Base-by-base conservation (phyloP, 192 early-diverging fungal species). In the Backusella westeae region DNA sequence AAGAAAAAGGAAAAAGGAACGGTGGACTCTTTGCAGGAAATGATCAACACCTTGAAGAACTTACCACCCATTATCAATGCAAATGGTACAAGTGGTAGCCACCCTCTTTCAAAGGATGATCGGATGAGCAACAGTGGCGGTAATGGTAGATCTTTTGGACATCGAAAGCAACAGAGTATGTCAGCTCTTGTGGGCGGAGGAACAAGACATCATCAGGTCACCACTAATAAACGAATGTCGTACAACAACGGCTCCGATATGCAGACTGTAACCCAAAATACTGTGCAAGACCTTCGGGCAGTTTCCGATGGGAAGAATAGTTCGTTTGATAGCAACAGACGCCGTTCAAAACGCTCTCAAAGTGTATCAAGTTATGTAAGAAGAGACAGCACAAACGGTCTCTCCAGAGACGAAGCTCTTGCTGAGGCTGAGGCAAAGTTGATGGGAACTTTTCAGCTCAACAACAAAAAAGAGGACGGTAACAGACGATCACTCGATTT, bases 31-130 rank as follows among this genome's bases (percentile, higher is more conserved):
- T 52, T 89, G 39, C 83, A 85, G 65, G 78, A 85, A 46, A 87
- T 87, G 42, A 89, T 89, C 68, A 84, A 80, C 32, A 83, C 79
- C 34, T 76, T 89, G 19, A 87, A 86, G 65, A 79, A 69, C 44
- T 69, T 89, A 6, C 86, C 88, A 41, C 77, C 82, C 6, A 81
- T 77, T 49, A 76, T 41, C 12, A 38, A 74, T 14, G 42, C 67
- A 10, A 63, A 63, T 26, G 56, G 56, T 29, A 14, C 56, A 29
- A 63, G 29, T 63, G 56, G 56, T 63, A 42, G 7, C 1, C 56
- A 63, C 56, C 56, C 56, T 29, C 56, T 29, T 29, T 63, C 56
- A 29, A 63, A 63, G 56, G 39, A 69, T 4, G 72, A 67, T 35
- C 34, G 41, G 19, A 63, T 63, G 56, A 63, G 56, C 3, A 63